Evolutionary conservation across 176 grass and related monocot species (phyloP).

Genomic region (Avena atlantica): DNA sequence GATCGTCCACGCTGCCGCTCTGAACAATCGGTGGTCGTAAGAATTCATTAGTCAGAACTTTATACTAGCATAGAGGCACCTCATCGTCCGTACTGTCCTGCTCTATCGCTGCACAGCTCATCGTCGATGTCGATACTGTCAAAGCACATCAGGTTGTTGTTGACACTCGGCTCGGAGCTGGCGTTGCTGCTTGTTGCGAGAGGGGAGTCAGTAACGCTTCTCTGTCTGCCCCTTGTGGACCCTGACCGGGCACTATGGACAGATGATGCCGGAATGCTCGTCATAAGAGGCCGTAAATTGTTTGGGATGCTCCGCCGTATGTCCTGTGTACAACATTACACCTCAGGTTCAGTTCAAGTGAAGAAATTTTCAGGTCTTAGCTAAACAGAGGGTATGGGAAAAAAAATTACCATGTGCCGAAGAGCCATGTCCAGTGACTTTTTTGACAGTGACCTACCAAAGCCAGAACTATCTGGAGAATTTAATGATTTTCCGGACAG

Average conservation of each 20-base stretch:
- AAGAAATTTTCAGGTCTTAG: background rate
- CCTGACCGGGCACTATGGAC: conserved; percentile 81
- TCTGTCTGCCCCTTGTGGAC: conserved; percentile 64
- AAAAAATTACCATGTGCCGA: conserved; percentile 89
- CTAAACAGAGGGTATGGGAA: conserved; percentile 6
- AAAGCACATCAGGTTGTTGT: conserved; percentile 84
- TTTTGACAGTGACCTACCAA: conserved; percentile 86
- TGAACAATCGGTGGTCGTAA: conserved; percentile 39
- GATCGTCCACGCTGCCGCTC: conserved; percentile 26
- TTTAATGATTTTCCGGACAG: conserved; percentile 69
- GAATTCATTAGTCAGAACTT: conserved; percentile 39
- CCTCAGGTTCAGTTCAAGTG: conserved; percentile 28
- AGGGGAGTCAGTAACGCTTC: conserved; percentile 82
- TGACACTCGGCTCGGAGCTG: conserved; percentile 87
- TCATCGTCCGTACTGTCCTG: conserved; percentile 50
- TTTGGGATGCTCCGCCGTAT: conserved; percentile 92
- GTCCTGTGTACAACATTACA: conserved; percentile 63
- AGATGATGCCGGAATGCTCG: conserved; percentile 91
- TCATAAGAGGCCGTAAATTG: conserved; percentile 83
- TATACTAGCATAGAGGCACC: conserved; percentile 30
- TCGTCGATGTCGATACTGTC: conserved; percentile 78
- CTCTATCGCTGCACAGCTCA: conserved; percentile 64
- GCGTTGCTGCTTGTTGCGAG: conserved; percentile 93
- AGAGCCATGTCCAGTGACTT: conserved; percentile 98
- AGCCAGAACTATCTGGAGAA: conserved; percentile 85